These are phyloP conservation scores for Didymella sp. DNA, from an alignment of 2,329 filamentous ascomycete species.

Conservation along the genomic window DNA sequence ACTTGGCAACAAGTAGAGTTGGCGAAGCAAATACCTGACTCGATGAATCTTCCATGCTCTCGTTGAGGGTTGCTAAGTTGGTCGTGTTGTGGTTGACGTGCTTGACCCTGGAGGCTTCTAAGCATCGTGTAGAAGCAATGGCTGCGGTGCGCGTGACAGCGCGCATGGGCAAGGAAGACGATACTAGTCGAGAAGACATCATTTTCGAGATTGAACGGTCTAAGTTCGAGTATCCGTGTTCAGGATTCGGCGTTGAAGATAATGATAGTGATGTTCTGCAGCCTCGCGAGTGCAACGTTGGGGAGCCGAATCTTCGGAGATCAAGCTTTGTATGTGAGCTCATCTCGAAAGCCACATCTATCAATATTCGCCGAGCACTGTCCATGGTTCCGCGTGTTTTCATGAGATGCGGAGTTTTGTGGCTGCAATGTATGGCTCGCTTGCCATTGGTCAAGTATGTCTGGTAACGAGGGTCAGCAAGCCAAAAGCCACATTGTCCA, in stretches of 20 bases:
- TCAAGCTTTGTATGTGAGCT: not conserved
- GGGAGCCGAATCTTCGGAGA: conserved; percentile 11
- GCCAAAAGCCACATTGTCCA: not conserved
- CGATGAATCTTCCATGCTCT: not conserved
- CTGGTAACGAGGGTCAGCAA: conserved; percentile 1
- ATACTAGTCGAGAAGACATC: conserved; percentile 5
- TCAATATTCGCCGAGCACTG: not conserved
- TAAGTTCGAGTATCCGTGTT: not conserved
- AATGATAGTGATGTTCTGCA: not conserved
- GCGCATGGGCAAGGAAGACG: not conserved
- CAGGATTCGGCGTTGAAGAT: not conserved
- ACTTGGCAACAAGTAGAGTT: not conserved
- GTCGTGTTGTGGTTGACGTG: not conserved
- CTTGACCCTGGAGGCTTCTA: not conserved
- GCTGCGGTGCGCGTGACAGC: not conserved
- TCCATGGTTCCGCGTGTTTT: not conserved
- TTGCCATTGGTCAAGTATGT: not conserved
- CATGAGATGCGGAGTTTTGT: not conserved
- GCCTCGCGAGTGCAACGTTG: conserved; percentile 3
- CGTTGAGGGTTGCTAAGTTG: not conserved
- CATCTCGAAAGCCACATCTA: not conserved
- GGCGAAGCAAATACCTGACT: not conserved
- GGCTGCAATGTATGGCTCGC: not conserved
- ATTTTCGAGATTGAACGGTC: not conserved
- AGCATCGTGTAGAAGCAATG: not conserved